These are phyloP conservation scores for Wickerhamomyces sp. DNA, from an alignment of 1,139 yeast species.

Conservation along the genomic window DNA sequence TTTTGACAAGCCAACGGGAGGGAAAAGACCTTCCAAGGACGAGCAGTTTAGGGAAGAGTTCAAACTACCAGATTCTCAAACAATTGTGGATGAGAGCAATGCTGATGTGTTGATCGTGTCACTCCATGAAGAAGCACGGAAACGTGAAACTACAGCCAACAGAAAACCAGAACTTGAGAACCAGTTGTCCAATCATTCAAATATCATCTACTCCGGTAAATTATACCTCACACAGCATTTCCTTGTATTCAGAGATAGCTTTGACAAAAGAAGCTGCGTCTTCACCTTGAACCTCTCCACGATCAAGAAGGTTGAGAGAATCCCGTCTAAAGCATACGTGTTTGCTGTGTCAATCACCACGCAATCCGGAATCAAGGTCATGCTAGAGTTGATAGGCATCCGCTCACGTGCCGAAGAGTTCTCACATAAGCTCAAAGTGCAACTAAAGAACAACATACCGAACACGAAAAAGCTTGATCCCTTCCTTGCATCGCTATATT, in stretches of 20 bases:
- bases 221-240: conserved; percentile 69
- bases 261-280: conserved; percentile 63
- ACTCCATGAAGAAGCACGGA: conserved; percentile 27
- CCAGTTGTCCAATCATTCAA: conserved; percentile 24
- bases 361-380: conserved; percentile 57
- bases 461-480: conserved; percentile 58
- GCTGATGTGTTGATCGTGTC: conserved; percentile 61
- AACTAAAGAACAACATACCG: conserved; percentile 58
- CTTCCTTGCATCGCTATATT: conserved; percentile 70
- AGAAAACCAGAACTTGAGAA: conserved; percentile 3
- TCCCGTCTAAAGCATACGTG: conserved; percentile 71
- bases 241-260: conserved; percentile 65
- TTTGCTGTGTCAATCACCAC: conserved; percentile 73
- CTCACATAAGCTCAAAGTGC: conserved; percentile 59
- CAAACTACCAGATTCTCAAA: conserved; percentile 67
- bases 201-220: conserved; percentile 48
- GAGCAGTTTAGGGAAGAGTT: conserved; percentile 64
- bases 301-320: conserved; percentile 78
- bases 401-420: conserved; percentile 77
- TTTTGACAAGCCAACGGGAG: conserved; percentile 30
- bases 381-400: conserved; percentile 73
- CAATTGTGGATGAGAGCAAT: conserved; percentile 57
- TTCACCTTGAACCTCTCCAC: conserved; percentile 73
- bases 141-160: conserved; percentile 5
- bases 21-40: conserved; percentile 47